Conservation (phyloP, 2,329 filamentous ascomycete genomes). For the Trematosphaeria pertusa region DNA sequence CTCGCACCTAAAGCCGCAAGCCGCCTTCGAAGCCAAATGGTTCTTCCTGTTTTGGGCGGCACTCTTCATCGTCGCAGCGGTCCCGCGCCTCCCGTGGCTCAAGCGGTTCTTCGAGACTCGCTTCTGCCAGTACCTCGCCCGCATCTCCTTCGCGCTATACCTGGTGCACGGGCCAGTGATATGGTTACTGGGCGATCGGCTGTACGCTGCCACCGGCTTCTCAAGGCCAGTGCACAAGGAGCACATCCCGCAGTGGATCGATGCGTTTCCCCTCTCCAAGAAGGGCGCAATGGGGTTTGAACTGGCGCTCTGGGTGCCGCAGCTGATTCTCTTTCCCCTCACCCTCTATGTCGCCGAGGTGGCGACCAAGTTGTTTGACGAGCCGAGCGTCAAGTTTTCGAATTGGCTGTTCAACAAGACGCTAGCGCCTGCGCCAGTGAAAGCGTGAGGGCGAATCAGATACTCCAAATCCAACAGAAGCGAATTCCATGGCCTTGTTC, state of each 20-base stretch:
- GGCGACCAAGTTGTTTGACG: constrained; percentile 44
- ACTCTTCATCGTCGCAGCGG: constrained; percentile 61
- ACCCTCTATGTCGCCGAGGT: constrained; percentile 43
- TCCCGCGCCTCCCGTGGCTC: constrained; percentile 63
- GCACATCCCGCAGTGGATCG: constrained; percentile 64
- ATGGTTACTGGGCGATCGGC: constrained; percentile 57
- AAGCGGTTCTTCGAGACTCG: constrained; percentile 56
- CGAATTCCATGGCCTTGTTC: too few relatives aligned
- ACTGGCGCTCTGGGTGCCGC: constrained; percentile 64
- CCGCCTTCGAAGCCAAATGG: constrained; percentile 71
- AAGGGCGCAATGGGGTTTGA: constrained; percentile 64
- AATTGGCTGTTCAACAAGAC: constrained; percentile 63
- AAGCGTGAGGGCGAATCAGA: too few relatives aligned
- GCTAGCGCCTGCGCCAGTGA: constrained; percentile 31
- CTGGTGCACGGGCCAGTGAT: constrained; percentile 62
- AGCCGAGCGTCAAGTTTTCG: constrained; percentile 61
- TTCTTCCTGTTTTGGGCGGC: constrained; percentile 71
- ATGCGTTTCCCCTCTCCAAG: constrained; percentile 62
- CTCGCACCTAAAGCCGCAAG: constrained; percentile 69
- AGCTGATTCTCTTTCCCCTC: constrained; percentile 56
- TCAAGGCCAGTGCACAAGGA: constrained; percentile 56
- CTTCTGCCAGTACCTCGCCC: constrained; percentile 63
- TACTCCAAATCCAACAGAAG: too few relatives aligned
- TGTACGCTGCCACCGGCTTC: constrained; percentile 69
- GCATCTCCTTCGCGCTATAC: constrained; percentile 65